Percentiles rank a stretch among this genome's conserved stretches.
These are phyloP conservation scores for Phycomyces blakesleeanus DNA, from an alignment of 192 early-diverging fungal species.

Conservation along the genomic window DNA sequence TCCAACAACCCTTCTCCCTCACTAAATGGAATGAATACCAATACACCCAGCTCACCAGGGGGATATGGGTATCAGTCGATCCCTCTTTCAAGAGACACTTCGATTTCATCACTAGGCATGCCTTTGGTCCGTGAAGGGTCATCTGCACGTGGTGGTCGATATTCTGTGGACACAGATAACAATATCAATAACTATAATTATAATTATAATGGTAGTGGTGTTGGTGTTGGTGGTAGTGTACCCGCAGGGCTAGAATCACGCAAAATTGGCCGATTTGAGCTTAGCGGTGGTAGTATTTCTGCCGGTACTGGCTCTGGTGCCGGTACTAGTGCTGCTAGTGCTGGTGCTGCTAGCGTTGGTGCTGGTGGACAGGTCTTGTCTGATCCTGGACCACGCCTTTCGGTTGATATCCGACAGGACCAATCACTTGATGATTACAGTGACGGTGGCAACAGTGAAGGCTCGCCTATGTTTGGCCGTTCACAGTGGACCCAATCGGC, in stretches of 20 bases:
- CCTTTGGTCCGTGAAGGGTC: conserved; percentile 8
- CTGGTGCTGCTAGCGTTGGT: no score
- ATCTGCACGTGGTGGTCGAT: neutral
- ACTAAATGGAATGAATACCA: conserved; percentile 3
- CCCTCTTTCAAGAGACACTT: conserved; percentile 24
- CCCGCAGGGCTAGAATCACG: conserved; percentile 14
- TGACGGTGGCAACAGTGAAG: neutral
- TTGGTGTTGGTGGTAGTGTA: conserved; percentile 1
- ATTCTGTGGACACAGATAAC: neutral
- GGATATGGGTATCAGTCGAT: neutral
- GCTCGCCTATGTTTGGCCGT: neutral
- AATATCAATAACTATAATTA: no score
- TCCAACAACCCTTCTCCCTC: conserved; percentile 6
- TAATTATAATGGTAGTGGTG: neutral
- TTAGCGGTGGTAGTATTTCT: conserved; percentile 9
- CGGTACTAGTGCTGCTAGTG: no score
- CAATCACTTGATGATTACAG: neutral
- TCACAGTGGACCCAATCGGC: conserved; percentile 31
- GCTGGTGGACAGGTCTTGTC: no score
- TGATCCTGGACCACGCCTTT: neutral
- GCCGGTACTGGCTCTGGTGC: no score
- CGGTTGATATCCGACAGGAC: neutral
- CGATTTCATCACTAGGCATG: neutral
- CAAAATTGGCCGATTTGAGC: conserved; percentile 30
- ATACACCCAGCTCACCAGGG: neutral